These are phyloP conservation scores for Talaromyces rugulosus DNA, from an alignment of 2,329 filamentous ascomycete species.

Conservation along the genomic window DNA sequence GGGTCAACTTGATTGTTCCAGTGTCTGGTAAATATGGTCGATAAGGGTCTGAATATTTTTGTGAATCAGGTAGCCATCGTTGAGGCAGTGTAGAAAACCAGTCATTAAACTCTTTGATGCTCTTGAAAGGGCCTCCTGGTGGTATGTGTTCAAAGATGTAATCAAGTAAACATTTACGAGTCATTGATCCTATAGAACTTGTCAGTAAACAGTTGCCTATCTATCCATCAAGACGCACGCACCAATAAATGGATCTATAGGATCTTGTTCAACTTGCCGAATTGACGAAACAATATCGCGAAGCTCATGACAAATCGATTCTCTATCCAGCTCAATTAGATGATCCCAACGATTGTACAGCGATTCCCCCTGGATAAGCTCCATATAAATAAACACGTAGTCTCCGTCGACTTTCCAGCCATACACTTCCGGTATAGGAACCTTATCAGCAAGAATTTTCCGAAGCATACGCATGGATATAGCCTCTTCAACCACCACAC, in stretches of 20 bases:
- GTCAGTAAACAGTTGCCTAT: not conserved
- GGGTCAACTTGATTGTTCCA: constrained; percentile 28
- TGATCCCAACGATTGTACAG: constrained; percentile 24
- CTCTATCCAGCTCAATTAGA: constrained; percentile 12
- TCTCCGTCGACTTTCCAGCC: constrained; percentile 25
- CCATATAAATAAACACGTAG: constrained; percentile 30
- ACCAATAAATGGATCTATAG: constrained; percentile 20
- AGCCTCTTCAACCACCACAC: constrained; percentile 21
- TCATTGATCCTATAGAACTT: constrained; percentile 11
- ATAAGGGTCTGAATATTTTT: constrained; percentile 18
- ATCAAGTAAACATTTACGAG: constrained; percentile 14
- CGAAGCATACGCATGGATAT: constrained; percentile 27
- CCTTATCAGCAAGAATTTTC: constrained; percentile 16
- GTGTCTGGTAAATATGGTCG: constrained; percentile 21
- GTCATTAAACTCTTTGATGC: constrained; percentile 22
- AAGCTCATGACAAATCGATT: constrained; percentile 15
- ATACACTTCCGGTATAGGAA: constrained; percentile 36
- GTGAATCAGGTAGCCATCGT: constrained; percentile 8
- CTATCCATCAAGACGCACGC: not conserved
- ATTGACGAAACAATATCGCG: constrained; percentile 15
- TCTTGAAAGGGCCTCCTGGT: constrained; percentile 17
- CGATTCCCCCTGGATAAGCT: constrained; percentile 23
- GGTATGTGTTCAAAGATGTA: constrained; percentile 18
- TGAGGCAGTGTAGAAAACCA: constrained; percentile 23
- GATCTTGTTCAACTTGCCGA: constrained; percentile 17